Evolutionary conservation across 2,329 filamentous ascomycete genomes (phyloP).

Genomic region (Aspergillus pseudonomiae): DNA sequence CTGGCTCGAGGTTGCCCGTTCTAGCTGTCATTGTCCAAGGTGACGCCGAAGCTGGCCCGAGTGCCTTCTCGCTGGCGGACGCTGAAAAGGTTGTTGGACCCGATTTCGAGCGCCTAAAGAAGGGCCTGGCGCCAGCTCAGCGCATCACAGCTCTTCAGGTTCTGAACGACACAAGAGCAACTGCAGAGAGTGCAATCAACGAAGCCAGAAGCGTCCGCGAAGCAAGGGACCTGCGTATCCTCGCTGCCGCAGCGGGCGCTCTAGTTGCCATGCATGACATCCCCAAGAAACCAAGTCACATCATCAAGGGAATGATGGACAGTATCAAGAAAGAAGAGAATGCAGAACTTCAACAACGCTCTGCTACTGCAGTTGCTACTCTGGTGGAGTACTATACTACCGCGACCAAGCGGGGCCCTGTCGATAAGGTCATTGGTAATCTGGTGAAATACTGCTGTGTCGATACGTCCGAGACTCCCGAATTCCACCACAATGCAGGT

Average conservation of each 20-base stretch:
- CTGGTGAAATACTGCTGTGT: slow-evolving; percentile 97
- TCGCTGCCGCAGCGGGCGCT: slow-evolving; percentile 82
- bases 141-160: slow-evolving; percentile 80
- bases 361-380: slow-evolving; percentile 78
- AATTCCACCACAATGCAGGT: slow-evolving; percentile 80
- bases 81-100: slow-evolving; percentile 84
- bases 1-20: slow-evolving; percentile 72
- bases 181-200: slow-evolving; percentile 71
- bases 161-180: slow-evolving; percentile 74
- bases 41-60: slow-evolving; percentile 86
- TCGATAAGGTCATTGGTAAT: slow-evolving; percentile 94
- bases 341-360: slow-evolving; percentile 80
- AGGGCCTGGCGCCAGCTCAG: slow-evolving; percentile 83
- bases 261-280: slow-evolving; percentile 83
- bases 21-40: slow-evolving; percentile 93
- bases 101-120: slow-evolving; percentile 87
- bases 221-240: slow-evolving; percentile 80
- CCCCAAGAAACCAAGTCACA: slow-evolving; percentile 87
- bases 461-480: slow-evolving; percentile 95
- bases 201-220: slow-evolving; percentile 80
- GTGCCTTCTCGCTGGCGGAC: slow-evolving; percentile 83
- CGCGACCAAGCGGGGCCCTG: slow-evolving; percentile 77
- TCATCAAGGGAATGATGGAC: slow-evolving; percentile 98
- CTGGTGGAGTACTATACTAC: slow-evolving; percentile 86
- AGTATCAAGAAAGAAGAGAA: slow-evolving; percentile 96